Evolutionary conservation across 768 basidiomycete genomes (phyloP).

Genomic region (Tylopilus sp.): DNA sequence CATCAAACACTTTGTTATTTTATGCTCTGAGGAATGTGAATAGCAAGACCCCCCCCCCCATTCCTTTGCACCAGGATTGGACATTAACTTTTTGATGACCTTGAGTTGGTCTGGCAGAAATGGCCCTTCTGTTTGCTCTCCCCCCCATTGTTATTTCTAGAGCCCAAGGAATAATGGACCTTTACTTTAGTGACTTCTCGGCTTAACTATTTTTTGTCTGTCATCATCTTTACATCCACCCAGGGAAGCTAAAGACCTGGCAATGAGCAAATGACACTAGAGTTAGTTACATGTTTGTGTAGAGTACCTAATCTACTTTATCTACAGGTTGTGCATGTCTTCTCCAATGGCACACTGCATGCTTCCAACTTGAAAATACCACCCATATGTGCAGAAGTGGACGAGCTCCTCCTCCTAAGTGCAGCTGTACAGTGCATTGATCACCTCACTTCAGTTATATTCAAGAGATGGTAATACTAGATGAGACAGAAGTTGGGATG

Average conservation of each 20-base stretch:
- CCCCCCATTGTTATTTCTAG: neutral
- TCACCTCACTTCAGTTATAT: no score
- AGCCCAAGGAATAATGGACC: constrained; percentile 42
- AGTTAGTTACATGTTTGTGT: neutral
- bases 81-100: constrained; percentile 58
- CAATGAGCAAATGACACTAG: neutral
- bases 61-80: constrained; percentile 73
- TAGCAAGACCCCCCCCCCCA: constrained; percentile 84
- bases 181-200: constrained; percentile 75
- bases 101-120: constrained; percentile 70
- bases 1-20: constrained; percentile 69
- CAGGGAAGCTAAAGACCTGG: constrained; percentile 62
- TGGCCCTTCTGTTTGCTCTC: constrained; percentile 59
- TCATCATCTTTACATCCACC: constrained; percentile 93
- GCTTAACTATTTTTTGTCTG: constrained; percentile 90
- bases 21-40: constrained; percentile 83
- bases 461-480: no score
- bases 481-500: no score
- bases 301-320: constrained; percentile 88
- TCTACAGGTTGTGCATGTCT: constrained; percentile 94
- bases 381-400: no score
- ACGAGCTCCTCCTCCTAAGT: no score
- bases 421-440: no score
- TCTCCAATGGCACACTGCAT: constrained; percentile 88
- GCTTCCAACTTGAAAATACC: constrained; percentile 95